Conservation (phyloP, 345 rosid genomes). For the Pistacia vera region DNA sequence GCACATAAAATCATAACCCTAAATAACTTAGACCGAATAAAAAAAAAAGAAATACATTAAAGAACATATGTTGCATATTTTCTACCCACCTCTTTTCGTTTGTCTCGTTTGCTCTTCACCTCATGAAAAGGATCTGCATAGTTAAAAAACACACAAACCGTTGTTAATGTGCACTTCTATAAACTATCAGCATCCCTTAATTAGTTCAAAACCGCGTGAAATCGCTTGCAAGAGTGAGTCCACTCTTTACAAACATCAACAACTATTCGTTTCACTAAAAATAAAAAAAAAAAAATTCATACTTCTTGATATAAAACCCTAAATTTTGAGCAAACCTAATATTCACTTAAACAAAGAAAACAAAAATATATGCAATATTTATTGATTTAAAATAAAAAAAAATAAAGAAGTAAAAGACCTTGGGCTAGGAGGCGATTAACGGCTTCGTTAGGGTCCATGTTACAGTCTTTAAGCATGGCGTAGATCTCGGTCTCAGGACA, state of each 20-base stretch:
- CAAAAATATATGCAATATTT: background rate
- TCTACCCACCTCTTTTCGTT: conserved; percentile 79
- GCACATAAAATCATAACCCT: too few relatives aligned
- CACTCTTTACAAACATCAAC: background rate
- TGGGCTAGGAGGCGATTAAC: conserved; percentile 92
- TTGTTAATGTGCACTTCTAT: background rate
- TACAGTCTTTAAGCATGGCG: conserved; percentile 90
- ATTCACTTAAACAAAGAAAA: conserved; percentile 13
- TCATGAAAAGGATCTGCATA: conserved; percentile 89
- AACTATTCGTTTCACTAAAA: background rate
- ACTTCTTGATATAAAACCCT: background rate
- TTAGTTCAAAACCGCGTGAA: too few relatives aligned
- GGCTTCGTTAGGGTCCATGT: conserved; percentile 99
- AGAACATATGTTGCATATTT: too few relatives aligned
- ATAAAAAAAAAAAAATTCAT: background rate
- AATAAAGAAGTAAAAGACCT: conserved; percentile 41
- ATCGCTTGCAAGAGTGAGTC: background rate
- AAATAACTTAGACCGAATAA: background rate
- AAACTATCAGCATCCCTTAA: background rate
- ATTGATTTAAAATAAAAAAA: background rate
- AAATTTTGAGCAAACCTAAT: background rate
- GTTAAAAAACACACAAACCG: conserved; percentile 2
- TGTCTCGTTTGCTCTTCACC: conserved; percentile 97
- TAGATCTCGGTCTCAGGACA: conserved; percentile 94
- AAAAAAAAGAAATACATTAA: background rate